A percentile compares a stretch with the other conserved stretches of the same genome.
Evolutionary conservation across 2,329 filamentous ascomycete species (phyloP).

Genomic region (Huntiella decipiens): DNA sequence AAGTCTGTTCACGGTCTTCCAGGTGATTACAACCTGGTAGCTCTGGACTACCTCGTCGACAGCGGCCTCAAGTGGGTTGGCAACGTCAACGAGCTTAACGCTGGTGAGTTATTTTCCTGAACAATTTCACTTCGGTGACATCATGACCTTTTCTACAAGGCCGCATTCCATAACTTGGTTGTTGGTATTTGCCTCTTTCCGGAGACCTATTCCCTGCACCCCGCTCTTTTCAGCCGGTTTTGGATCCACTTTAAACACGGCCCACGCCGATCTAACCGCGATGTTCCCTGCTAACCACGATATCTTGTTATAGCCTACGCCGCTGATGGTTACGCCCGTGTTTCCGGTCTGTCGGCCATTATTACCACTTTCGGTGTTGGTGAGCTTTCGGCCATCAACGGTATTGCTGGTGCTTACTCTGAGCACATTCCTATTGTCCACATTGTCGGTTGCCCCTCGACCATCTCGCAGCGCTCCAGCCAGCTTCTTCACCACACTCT

Average conservation of each 20-base stretch:
- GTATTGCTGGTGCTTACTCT: constrained; percentile 53
- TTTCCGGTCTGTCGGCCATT: constrained; percentile 50
- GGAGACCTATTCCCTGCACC: neutral
- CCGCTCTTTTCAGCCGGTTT: neutral
- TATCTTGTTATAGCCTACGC: constrained; percentile 38
- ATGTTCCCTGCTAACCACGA: constrained; percentile 11
- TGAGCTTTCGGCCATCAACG: constrained; percentile 55
- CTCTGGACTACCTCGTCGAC: constrained; percentile 45
- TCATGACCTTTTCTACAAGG: neutral
- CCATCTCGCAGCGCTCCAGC: constrained; percentile 27
- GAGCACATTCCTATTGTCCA: constrained; percentile 56
- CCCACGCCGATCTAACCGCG: neutral
- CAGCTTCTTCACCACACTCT: constrained; percentile 48
- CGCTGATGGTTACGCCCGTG: constrained; percentile 60
- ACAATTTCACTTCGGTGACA: neutral
- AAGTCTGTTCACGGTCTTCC: constrained; percentile 50
- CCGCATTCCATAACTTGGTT: neutral
- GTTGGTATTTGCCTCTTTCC: neutral
- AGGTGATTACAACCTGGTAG: constrained; percentile 53
- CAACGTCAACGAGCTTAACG: constrained; percentile 56
- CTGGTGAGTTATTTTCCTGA: constrained; percentile 28
- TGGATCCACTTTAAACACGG: neutral
- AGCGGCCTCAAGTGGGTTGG: constrained; percentile 44
- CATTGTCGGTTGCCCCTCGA: constrained; percentile 37
- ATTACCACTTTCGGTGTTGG: constrained; percentile 63